Evolutionary conservation across 306 rosid species (phyloP), one percentile per base, ranked within the genome.

Genomic region (Lablab purpureus): DNA sequence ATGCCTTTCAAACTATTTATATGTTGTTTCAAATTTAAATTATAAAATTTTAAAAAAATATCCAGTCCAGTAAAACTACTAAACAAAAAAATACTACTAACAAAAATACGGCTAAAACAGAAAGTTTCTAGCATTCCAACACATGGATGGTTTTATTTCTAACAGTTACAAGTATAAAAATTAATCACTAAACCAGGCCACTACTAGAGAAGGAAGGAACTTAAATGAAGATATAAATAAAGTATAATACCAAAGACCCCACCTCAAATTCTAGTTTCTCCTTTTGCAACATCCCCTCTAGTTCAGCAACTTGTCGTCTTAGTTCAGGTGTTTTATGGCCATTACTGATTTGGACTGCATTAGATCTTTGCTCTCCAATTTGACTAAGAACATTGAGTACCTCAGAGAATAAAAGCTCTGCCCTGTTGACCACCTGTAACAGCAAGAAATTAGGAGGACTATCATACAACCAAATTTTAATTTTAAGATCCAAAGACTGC

Each of bases 241-340:
- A 78, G 68, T 54, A 74, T 45, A 51, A 65, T 55, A 67, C 40
- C n/a, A 25, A 78, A 69, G 62, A 76, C 67, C 89, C 80, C 73
- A 91, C 97, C 99, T 91, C 97, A 84, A 93, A 91, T 75, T 96
- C 97, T 34, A 81, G 84, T 84, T 88, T 96, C 89, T 96, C 99
- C 87, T 69, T 88, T 49, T 85, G 97, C 82, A 96, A 69, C 82
- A 90, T 88, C 46, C 76, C 90, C 87, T 96, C 94, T 30, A 96
- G 87, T 74, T 88, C 94, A 76, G 86, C 82, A 86, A 91, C 79
- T 79, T 84, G 88, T 52, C 88, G 85, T 58, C 90, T 82, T 43
- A 87, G 76, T 85, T 86, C 97, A 56, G 89, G 73, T 76, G 85
- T 51, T 85, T 74, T 85, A 51, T 54, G 71, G 81, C 91, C 89